A percentile compares a stretch with the other conserved stretches of the same genome.
Evolutionary conservation across 2,329 filamentous ascomycete species (phyloP).

Genomic region (Monosporascus cannonballus): DNA sequence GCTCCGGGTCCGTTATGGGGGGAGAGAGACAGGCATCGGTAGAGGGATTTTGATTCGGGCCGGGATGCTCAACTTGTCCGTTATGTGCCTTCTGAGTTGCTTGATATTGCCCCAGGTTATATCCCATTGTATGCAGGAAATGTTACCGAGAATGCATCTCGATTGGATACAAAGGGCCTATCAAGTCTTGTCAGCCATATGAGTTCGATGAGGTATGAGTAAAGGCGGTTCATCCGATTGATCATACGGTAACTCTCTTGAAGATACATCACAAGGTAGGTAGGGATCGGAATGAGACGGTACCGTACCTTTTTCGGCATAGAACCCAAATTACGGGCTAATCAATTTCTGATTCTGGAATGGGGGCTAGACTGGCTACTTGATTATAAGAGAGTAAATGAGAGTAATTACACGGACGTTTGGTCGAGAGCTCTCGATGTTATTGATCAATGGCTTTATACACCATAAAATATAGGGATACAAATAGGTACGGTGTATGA

Average conservation of each 20-base stretch:
- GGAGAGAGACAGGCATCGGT: conserved; percentile 21
- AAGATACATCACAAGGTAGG: conserved; percentile 14
- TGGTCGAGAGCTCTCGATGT: too few relatives aligned
- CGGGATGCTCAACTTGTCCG: conserved; percentile 15
- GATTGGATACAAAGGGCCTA: background rate
- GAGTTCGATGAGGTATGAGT: conserved; percentile 3
- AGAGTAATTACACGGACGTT: background rate
- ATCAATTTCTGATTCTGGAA: conserved; percentile 2
- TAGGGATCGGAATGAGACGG: conserved; percentile 7
- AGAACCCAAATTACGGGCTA: conserved; percentile 4
- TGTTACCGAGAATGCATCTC: background rate
- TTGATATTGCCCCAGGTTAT: conserved; percentile 13
- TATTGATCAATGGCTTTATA: background rate
- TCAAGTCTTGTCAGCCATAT: background rate
- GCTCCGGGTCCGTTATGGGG: conserved; percentile 12
- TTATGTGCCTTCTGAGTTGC: conserved; percentile 18
- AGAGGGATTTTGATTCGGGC: conserved; percentile 10
- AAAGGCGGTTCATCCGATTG: conserved; percentile 10
- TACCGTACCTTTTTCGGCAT: conserved; percentile 13
- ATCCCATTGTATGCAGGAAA: conserved; percentile 2
- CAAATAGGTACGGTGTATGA: background rate
- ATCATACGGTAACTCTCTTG: conserved; percentile 1
- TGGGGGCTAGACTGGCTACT: background rate
- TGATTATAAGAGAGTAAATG: conserved; percentile 3
- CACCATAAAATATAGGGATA: background rate